Conservation (phyloP, 2,329 filamentous ascomycete species). For the Blastomyces silverae region DNA sequence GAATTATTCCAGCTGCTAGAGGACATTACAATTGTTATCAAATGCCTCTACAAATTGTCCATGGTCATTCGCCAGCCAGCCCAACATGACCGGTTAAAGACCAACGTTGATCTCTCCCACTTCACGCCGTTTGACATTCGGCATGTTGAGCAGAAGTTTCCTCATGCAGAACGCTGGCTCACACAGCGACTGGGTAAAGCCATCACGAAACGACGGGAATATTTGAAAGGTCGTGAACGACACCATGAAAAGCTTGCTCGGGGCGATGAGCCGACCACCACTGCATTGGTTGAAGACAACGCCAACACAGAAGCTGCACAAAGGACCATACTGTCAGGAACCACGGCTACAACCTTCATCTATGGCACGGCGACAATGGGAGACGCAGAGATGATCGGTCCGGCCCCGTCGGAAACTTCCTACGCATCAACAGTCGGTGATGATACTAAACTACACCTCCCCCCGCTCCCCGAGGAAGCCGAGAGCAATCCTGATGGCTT, state of each 20-base stretch:
- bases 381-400: background rate
- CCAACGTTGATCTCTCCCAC: slow-evolving; percentile 12
- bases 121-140: slow-evolving; percentile 17
- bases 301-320: background rate
- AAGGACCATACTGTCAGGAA: background rate
- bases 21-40: slow-evolving; percentile 19
- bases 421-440: slow-evolving; percentile 4
- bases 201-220: slow-evolving; percentile 33
- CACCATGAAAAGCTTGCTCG: slow-evolving; percentile 26
- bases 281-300: background rate
- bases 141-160: slow-evolving; percentile 31
- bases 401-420: background rate
- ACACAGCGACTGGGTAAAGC: slow-evolving; percentile 29
- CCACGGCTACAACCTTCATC: background rate
- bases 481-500: slow-evolving; percentile 22
- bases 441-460: background rate
- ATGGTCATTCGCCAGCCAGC: slow-evolving; percentile 34
- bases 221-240: slow-evolving; percentile 35
- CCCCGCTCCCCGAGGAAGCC: background rate
- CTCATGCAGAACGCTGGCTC: slow-evolving; percentile 19
- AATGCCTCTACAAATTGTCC: slow-evolving; percentile 33
- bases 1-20: slow-evolving; percentile 6
- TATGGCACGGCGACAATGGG: background rate
- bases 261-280: slow-evolving; percentile 28
- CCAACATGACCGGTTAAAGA: slow-evolving; percentile 30